phyloP scores from a whole-genome alignment of 257 asterid species.

The Lycium barbarum region DNA sequence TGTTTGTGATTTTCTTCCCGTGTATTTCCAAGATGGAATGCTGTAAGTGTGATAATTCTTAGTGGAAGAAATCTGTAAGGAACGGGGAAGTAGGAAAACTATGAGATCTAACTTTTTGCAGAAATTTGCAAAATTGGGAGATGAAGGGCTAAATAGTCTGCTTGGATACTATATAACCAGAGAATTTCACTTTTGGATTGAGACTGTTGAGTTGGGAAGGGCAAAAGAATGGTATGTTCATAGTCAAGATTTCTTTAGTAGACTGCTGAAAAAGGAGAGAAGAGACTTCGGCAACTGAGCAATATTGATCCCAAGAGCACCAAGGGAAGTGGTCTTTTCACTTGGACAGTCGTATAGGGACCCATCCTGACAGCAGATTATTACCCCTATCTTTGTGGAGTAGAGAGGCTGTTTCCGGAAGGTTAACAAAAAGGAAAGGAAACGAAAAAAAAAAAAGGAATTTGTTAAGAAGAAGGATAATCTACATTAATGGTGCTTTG shows the following conservation, averaged over 20 bases:
- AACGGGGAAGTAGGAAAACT: background rate
- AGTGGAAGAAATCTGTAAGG: constrained; percentile 3
- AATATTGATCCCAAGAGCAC: background rate
- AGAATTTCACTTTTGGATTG: background rate
- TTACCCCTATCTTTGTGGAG: no score
- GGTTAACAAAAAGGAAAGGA: no score
- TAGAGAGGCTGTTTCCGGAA: no score
- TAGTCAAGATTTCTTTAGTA: background rate
- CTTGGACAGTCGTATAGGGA: background rate
- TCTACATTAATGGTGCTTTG: background rate
- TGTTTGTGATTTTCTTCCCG: background rate
- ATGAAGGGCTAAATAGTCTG: constrained; percentile 11
- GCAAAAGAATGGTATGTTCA: background rate
- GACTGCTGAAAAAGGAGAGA: background rate
- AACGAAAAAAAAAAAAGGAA: no score
- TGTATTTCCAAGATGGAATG: background rate
- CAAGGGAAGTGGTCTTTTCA: background rate
- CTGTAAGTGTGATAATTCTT: background rate
- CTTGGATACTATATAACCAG: background rate
- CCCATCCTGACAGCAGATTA: background rate
- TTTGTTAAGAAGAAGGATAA: background rate
- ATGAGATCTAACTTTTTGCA: background rate
- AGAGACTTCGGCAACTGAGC: background rate
- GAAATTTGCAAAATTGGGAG: background rate
- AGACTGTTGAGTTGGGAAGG: background rate